Conservation (phyloP, 306 rosid genomes). For the Sesbania bispinosa region DNA sequence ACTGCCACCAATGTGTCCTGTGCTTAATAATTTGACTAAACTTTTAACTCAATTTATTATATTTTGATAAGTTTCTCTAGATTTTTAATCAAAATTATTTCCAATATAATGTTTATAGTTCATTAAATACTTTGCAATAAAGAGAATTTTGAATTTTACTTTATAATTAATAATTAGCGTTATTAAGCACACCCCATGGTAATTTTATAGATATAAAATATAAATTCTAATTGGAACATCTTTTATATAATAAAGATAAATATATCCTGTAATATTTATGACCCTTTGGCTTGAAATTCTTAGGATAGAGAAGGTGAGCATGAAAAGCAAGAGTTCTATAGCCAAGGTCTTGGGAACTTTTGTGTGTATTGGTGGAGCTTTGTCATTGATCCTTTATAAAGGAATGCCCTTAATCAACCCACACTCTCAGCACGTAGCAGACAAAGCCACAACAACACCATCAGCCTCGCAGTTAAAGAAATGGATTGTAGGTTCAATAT, state of each 20-base stretch:
- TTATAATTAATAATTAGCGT: too few species aligned
- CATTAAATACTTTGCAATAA: too few species aligned
- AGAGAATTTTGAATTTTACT: too few species aligned
- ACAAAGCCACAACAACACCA: background rate
- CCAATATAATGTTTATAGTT: too few species aligned
- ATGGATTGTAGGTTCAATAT: conserved; percentile 64
- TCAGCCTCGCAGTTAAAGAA: conserved; percentile 30
- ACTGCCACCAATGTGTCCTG: too few species aligned
- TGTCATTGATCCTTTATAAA: conserved; percentile 57
- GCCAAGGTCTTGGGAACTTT: conserved; percentile 64
- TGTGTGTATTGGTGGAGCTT: conserved; percentile 66
- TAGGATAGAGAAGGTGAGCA: conserved; percentile 69
- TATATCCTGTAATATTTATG: background rate
- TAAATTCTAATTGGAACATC: too few species aligned
- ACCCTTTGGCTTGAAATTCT: conserved; percentile 5
- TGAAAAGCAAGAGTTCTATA: conserved; percentile 46
- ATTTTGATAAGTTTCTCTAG: too few species aligned
- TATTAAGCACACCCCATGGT: too few species aligned
- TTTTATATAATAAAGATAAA: background rate
- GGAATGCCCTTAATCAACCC: conserved; percentile 53
- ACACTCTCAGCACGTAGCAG: background rate
- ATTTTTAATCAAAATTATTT: too few species aligned
- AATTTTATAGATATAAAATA: too few species aligned
- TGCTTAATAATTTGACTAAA: too few species aligned
- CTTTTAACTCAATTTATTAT: too few species aligned